Evolutionary conservation across 768 basidiomycete genomes (phyloP).

Genomic region (Chalciporus sphaerocephalus): DNA sequence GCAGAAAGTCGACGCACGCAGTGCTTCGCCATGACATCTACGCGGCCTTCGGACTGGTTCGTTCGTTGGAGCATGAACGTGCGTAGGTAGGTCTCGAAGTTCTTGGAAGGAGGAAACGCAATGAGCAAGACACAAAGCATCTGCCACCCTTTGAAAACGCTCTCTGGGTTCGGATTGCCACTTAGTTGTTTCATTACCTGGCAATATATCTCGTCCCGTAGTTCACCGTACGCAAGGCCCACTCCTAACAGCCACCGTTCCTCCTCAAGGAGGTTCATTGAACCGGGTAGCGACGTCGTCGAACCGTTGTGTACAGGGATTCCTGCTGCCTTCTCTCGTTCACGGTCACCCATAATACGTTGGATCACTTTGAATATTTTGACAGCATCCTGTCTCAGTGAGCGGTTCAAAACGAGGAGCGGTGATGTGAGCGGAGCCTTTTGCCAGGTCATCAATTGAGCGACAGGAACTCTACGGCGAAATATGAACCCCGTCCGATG

Average conservation of each 20-base stretch:
- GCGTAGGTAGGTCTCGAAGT: constrained; percentile 81
- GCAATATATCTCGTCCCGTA: constrained; percentile 91
- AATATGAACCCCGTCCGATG: constrained; percentile 89
- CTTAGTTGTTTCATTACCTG: constrained; percentile 90
- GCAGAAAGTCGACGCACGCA: constrained; percentile 73
- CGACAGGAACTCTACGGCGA: constrained; percentile 73
- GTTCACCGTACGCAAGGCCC: constrained; percentile 74
- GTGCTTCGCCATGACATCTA: constrained; percentile 89
- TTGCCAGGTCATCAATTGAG: constrained; percentile 90
- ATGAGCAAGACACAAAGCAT: constrained; percentile 85
- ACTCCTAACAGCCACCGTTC: constrained; percentile 82
- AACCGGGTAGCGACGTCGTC: constrained; percentile 40
- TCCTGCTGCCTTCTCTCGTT: constrained; percentile 58
- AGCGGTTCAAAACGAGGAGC: constrained; percentile 63
- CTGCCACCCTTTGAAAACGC: constrained; percentile 90
- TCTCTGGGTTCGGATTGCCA: constrained; percentile 78
- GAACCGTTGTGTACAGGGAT: constrained; percentile 45
- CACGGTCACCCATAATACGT: constrained; percentile 89
- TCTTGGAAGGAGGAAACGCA: constrained; percentile 90
- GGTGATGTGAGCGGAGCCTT: constrained; percentile 71
- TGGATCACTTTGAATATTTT: constrained; percentile 87
- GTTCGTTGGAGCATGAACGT: constrained; percentile 74
- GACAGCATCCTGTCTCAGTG: constrained; percentile 71
- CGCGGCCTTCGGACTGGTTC: constrained; percentile 63
- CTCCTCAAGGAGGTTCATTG: constrained; percentile 63